phyloP scores from a whole-genome alignment of 345 rosid species.

The Euclidium syriacum region DNA sequence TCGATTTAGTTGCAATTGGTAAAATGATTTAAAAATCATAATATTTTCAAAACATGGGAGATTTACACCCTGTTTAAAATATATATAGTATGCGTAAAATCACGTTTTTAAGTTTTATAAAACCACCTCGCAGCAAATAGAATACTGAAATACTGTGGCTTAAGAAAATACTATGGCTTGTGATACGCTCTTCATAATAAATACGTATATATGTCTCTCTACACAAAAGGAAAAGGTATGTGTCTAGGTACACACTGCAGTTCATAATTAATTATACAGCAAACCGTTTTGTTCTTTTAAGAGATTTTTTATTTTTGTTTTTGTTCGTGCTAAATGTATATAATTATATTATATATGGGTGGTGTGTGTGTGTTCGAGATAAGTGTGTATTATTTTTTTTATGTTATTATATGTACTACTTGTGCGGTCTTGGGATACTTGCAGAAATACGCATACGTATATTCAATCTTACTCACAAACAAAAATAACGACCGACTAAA shows the following conservation, averaged over 20 bases:
- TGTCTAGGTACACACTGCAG: constrained; percentile 19
- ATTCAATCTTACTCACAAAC: background rate
- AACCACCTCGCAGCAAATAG: constrained; percentile 9
- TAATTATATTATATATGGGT: background rate
- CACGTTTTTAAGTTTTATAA: background rate
- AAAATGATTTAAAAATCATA: no score
- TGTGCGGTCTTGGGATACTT: background rate
- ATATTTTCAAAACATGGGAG: background rate
- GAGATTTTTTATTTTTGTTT: background rate
- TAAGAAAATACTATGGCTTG: constrained; percentile 11
- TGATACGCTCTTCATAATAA: background rate
- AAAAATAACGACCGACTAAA: constrained; percentile 10
- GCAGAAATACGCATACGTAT: constrained; percentile 11
- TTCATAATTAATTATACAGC: background rate
- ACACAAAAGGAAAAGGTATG: background rate
- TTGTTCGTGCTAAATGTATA: background rate
- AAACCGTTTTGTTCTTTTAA: background rate
- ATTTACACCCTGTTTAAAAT: background rate
- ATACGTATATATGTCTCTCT: constrained; percentile 1
- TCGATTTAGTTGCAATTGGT: background rate
- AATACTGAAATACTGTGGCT: constrained; percentile 1
- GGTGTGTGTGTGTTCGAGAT: constrained; percentile 9
- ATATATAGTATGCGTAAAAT: background rate
- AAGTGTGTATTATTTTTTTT: background rate
- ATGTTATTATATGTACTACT: background rate